Evolutionary conservation across 176 grass and related monocot species (phyloP).

Genomic region (Lolium rigidum): DNA sequence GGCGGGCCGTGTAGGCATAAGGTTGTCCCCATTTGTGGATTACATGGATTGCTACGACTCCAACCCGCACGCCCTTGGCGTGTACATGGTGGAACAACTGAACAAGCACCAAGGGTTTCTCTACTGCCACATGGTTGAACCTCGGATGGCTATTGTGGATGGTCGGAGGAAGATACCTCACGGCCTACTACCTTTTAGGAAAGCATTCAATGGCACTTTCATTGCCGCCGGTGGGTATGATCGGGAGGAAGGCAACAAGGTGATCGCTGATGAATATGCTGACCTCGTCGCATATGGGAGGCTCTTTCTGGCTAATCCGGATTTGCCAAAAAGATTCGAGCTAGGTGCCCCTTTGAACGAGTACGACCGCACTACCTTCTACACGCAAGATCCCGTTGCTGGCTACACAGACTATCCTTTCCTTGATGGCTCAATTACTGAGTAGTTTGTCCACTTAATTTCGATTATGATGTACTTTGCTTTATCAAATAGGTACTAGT

Average conservation of each 20-base stretch:
- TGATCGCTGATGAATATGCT: constrained; percentile 3
- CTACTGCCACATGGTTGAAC: constrained; percentile 55
- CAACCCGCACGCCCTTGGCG: neutral
- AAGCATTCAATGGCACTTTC: constrained; percentile 32
- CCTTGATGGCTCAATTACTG: too few species aligned
- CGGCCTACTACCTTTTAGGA: neutral
- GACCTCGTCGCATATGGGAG: constrained; percentile 40
- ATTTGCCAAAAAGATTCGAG: constrained; percentile 38
- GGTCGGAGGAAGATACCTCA: constrained; percentile 5
- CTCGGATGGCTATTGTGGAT: constrained; percentile 25
- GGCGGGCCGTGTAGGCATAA: constrained; percentile 31
- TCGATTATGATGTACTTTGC: neutral
- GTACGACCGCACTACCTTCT: constrained; percentile 42
- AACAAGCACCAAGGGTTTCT: neutral
- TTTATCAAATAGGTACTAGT: too few species aligned
- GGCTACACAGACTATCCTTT: constrained; percentile 39
- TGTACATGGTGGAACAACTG: constrained; percentile 33
- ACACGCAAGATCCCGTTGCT: constrained; percentile 9
- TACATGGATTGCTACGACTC: constrained; percentile 41
- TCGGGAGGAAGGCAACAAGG: constrained; percentile 33
- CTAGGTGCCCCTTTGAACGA: neutral
- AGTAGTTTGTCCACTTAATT: neutral
- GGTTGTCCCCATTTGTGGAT: constrained; percentile 13
- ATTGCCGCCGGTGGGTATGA: constrained; percentile 39
- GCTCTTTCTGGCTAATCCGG: constrained; percentile 46